Conservation (phyloP, 345 rosid genomes). For the Murraya koenigii region DNA sequence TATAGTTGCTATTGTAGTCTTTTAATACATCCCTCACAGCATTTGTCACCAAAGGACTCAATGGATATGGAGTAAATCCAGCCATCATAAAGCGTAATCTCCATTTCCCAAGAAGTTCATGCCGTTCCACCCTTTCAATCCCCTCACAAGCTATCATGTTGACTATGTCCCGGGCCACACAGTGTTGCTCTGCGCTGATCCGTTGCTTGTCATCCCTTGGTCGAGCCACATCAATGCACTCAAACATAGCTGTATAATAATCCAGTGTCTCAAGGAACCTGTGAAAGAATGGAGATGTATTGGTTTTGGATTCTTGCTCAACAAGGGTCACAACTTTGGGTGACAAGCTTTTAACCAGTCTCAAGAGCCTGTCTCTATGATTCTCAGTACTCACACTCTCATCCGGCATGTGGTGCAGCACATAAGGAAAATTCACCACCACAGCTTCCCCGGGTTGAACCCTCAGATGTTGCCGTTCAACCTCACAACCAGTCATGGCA, state of each 20-base stretch:
- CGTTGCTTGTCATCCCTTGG: conserved; percentile 61
- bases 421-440: conserved; percentile 78
- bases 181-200: conserved; percentile 78
- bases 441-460: conserved; percentile 75
- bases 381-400: conserved; percentile 81
- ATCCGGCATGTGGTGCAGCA: conserved; percentile 97
- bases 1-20: conserved; percentile 46
- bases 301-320: conserved; percentile 86
- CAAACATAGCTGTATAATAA: conserved; percentile 79
- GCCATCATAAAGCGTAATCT: conserved; percentile 66
- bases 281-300: conserved; percentile 65
- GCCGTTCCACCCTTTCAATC: conserved; percentile 77
- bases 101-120: conserved; percentile 77
- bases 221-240: conserved; percentile 61
- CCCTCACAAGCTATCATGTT: conserved; percentile 88
- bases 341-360: conserved; percentile 79
- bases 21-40: conserved; percentile 46
- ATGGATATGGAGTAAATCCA: conserved; percentile 45
- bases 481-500: conserved; percentile 66
- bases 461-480: conserved; percentile 52
- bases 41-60: conserved; percentile 34
- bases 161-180: conserved; percentile 84
- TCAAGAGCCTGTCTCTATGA: conserved; percentile 76
- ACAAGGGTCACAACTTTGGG: conserved; percentile 70
- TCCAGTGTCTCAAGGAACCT: conserved; percentile 65